Conservation (phyloP, 306 rosid genomes). For the Delonix regia region DNA sequence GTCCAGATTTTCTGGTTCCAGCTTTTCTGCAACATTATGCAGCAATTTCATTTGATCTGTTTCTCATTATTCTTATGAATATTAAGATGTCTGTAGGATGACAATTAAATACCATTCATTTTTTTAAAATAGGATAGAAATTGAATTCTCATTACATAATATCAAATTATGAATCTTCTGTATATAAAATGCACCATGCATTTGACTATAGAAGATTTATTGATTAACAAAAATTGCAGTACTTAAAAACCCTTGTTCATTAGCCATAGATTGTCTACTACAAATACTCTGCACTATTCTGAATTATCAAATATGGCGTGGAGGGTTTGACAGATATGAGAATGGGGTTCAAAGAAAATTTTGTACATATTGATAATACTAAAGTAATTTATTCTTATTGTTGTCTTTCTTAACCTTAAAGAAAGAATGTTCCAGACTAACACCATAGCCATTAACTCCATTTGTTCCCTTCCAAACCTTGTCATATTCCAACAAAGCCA, state of each 20-base stretch:
- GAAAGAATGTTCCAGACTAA: too few relatives aligned
- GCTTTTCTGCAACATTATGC: conserved; percentile 6
- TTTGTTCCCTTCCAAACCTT: conserved; percentile 4
- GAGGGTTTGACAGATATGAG: too few relatives aligned
- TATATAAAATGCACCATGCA: too few relatives aligned
- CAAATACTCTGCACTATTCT: neutral
- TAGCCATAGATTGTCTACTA: conserved; percentile 27
- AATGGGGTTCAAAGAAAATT: too few relatives aligned
- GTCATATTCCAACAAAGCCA: neutral
- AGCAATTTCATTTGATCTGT: conserved; percentile 18
- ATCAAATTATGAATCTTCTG: too few relatives aligned
- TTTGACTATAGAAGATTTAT: too few relatives aligned
- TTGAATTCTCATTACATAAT: too few relatives aligned
- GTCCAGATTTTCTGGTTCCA: conserved; percentile 15
- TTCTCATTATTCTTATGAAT: conserved; percentile 32
- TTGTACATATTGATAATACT: too few relatives aligned
- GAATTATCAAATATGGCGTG: too few relatives aligned
- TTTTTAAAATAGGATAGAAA: too few relatives aligned
- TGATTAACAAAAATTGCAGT: neutral
- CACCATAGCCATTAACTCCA: neutral
- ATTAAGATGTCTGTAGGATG: conserved; percentile 8
- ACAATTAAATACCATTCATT: conserved; percentile 46
- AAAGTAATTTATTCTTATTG: too few relatives aligned
- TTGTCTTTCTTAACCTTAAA: too few relatives aligned
- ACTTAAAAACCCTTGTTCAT: neutral